Conservation (phyloP, 1,284 basidiomycete genomes). For the Volvariella volvacea region DNA sequence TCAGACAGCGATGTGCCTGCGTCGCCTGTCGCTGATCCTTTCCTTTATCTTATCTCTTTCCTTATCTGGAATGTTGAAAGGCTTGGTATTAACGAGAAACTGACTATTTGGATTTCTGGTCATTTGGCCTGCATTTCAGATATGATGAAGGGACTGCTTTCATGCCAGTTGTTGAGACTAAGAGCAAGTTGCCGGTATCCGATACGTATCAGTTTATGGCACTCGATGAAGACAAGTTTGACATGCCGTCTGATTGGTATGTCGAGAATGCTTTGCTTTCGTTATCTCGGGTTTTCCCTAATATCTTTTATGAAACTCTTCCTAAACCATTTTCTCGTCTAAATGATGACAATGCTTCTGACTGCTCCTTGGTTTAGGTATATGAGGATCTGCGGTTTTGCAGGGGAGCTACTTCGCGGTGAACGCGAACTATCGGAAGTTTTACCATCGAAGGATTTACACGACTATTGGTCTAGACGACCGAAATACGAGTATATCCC, state of each 20-base stretch:
- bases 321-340: no score
- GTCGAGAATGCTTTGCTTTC: neutral
- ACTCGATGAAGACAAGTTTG: slow-evolving; percentile 65
- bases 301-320: no score
- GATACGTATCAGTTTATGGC: slow-evolving; percentile 55
- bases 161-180: slow-evolving; percentile 57
- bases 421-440: slow-evolving; percentile 55
- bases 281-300: no score
- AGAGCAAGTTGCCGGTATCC: slow-evolving; percentile 49
- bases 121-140: slow-evolving; percentile 24
- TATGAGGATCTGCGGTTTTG: slow-evolving; percentile 71
- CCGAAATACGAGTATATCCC: slow-evolving; percentile 47
- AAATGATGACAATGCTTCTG: no score
- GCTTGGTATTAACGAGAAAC: no score
- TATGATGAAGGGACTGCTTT: slow-evolving; percentile 78
- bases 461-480: slow-evolving; percentile 64
- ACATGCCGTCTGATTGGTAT: slow-evolving; percentile 68
- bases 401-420: slow-evolving; percentile 56
- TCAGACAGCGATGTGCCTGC: no score
- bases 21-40: no score
- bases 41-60: no score
- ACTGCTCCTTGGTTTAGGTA: slow-evolving; percentile 48
- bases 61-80: no score
- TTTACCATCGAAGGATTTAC: slow-evolving; percentile 64
- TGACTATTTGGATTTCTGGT: no score